Evolutionary conservation across 2,329 filamentous ascomycete species (phyloP), one percentile per base, ranked within the genome.

Genomic region (Pseudohalonectria lignicola): DNA sequence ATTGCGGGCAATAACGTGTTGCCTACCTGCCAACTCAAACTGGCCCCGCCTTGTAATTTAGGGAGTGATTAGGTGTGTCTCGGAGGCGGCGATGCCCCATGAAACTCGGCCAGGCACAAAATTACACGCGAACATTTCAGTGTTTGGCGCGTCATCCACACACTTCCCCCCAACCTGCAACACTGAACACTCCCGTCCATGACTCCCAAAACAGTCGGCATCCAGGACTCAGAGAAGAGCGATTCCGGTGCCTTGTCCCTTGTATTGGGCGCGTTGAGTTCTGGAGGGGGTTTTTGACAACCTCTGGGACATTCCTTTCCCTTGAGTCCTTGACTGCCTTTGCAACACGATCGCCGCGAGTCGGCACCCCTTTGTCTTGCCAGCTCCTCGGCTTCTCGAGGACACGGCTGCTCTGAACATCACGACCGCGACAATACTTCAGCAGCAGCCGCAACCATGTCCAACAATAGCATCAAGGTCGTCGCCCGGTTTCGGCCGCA

Each of bases 401-500:
- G 50, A 52, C 30, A 49, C 39, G 45, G 45, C 34, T 29, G 29
- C 36, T n/a, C n/a, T n/a, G n/a, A n/a, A n/a, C n/a, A n/a, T n/a
- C n/a, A n/a, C n/a, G n/a, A n/a, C n/a, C n/a, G n/a, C n/a, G n/a
- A n/a, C n/a, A n/a, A n/a, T n/a, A n/a, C n/a, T n/a, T n/a, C 23
- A 26, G 18, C 31, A 44, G 47, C 49, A 47, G 42, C 43, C 46
- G 47, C 45, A 52, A 62, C 50, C 58, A 74, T 71, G 69, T 74
- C 72, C 61, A 65, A 66, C 52, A 76, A 78, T 56, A 79, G 69
- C 55, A 81, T 82, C 69, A 81, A 75, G 85, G 92, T 98, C 60
- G 88, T 98, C 61, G 90, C 90, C 69, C 86, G 92, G 55, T 98
- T 98, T 67, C 79, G 92, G 57, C 92, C 92, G 52, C 90, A 95